These are phyloP conservation scores for Furcasterigmium sp. DNA, from an alignment of 2,329 filamentous ascomycete genomes.

Conservation along the genomic window DNA sequence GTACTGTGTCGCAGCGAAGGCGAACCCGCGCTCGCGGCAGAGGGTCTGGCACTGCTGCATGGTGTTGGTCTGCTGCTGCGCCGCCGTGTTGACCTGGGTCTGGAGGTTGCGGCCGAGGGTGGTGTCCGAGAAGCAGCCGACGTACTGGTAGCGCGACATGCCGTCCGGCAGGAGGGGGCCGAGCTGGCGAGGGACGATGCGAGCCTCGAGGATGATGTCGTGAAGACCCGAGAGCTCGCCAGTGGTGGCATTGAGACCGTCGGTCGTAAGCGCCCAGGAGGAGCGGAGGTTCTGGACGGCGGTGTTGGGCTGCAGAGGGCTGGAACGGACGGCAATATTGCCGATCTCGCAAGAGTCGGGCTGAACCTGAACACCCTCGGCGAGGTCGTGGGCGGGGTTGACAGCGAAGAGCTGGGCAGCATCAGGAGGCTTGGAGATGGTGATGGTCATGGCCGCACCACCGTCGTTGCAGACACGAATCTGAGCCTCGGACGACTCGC, in stretches of 20 bases:
- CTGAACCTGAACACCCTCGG: constrained; percentile 26
- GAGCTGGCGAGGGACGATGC: constrained; percentile 24
- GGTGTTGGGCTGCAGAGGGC: constrained; percentile 21
- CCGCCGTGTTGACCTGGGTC: constrained; percentile 18
- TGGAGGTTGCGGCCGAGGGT: constrained; percentile 23
- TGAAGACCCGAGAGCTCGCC: constrained; percentile 27
- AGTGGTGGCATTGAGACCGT: constrained; percentile 24
- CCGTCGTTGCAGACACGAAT: constrained; percentile 31
- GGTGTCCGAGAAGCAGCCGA: constrained; percentile 33
- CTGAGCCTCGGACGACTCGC: constrained; percentile 18
- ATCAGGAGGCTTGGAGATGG: constrained; percentile 30
- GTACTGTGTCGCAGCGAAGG: constrained; percentile 27
- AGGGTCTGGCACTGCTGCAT: constrained; percentile 26
- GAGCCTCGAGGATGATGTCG: constrained; percentile 24
- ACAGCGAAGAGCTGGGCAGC: constrained; percentile 24
- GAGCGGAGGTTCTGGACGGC: constrained; percentile 19
- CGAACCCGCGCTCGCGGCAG: constrained; percentile 21
- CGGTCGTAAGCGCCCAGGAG: constrained; percentile 33
- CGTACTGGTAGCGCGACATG: constrained; percentile 22
- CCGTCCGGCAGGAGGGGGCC: constrained; percentile 27
- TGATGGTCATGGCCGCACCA: constrained; percentile 27
- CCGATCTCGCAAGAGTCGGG: constrained; percentile 21
- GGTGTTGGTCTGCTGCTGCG: constrained; percentile 18
- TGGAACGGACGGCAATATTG: constrained; percentile 23
- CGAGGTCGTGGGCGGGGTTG: constrained; percentile 22